A percentile compares a stretch with the other conserved stretches of the same genome.
These are phyloP conservation scores for Myxozyma neotropica DNA, from an alignment of 805 yeast species.

Conservation along the genomic window DNA sequence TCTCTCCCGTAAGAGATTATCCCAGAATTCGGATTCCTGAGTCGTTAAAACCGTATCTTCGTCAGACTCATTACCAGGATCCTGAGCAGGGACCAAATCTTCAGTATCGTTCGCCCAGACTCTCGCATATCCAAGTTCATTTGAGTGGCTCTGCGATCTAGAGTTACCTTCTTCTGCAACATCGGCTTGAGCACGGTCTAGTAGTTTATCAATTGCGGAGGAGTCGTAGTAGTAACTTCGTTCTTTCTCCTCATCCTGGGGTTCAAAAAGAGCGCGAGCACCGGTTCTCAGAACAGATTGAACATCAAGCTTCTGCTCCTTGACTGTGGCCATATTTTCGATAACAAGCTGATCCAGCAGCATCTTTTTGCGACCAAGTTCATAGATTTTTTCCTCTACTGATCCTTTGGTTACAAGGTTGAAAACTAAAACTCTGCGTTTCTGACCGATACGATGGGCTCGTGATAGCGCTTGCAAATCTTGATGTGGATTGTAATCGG, in stretches of 20 bases:
- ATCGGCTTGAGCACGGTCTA: slow-evolving; percentile 69
- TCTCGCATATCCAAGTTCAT: slow-evolving; percentile 18
- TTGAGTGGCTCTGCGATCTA: not conserved
- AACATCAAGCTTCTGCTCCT: slow-evolving; percentile 64
- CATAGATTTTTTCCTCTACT: slow-evolving; percentile 68
- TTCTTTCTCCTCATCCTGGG: slow-evolving; percentile 53
- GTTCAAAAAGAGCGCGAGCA: slow-evolving; percentile 58
- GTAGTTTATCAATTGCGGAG: slow-evolving; percentile 67
- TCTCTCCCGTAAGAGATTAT: slow-evolving; percentile 19
- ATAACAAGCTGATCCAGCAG: slow-evolving; percentile 90
- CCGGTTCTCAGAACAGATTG: slow-evolving; percentile 44
- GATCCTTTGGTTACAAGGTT: slow-evolving; percentile 54
- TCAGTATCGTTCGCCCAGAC: slow-evolving; percentile 26
- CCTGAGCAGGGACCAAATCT: slow-evolving; percentile 6
- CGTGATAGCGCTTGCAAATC: slow-evolving; percentile 95
- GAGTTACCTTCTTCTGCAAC: slow-evolving; percentile 26
- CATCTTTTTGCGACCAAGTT: slow-evolving; percentile 83
- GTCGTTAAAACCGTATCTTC: not conserved
- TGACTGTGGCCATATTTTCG: slow-evolving; percentile 75
- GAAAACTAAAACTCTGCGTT: slow-evolving; percentile 72
- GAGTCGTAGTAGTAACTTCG: slow-evolving; percentile 59
- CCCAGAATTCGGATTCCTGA: slow-evolving; percentile 27
- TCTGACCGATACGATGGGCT: slow-evolving; percentile 90
- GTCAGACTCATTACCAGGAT: not conserved
- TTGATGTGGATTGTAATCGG: slow-evolving; percentile 97